Evolutionary conservation across 805 yeast species (phyloP).

Genomic region (Saturnispora saitoi): DNA sequence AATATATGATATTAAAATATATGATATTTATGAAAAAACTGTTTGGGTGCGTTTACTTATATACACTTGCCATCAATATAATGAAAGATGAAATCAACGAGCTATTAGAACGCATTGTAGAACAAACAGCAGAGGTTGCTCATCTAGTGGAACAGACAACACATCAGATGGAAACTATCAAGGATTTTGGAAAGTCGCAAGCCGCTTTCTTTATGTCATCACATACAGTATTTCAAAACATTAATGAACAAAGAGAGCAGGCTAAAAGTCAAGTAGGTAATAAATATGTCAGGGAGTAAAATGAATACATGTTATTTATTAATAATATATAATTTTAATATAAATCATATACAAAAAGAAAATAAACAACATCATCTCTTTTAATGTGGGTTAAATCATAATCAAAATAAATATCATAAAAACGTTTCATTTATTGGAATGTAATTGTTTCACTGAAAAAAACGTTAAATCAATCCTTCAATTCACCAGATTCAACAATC

Average conservation of each 20-base stretch:
- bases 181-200: slow-evolving; percentile 23
- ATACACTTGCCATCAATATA: not conserved
- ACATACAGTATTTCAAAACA: slow-evolving; percentile 23
- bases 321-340: slow-evolving; percentile 1
- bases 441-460: not conserved
- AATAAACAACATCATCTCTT: not conserved
- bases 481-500: slow-evolving; percentile 51
- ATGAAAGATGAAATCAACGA: slow-evolving; percentile 10
- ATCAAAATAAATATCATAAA: not conserved
- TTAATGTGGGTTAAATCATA: not conserved
- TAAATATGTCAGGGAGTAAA: not conserved
- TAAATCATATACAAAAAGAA: slow-evolving; percentile 9
- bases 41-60: too few relatives aligned
- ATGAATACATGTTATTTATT: not conserved
- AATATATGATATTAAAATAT: not conserved
- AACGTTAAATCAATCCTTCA: slow-evolving; percentile 22
- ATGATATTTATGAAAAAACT: not conserved
- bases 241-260: slow-evolving; percentile 22
- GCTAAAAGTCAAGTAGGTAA: not conserved
- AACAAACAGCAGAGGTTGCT: slow-evolving; percentile 18
- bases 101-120: slow-evolving; percentile 18
- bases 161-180: slow-evolving; percentile 21
- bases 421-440: not conserved
- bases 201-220: slow-evolving; percentile 26
- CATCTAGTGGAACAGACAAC: slow-evolving; percentile 18